Evolutionary conservation across 2,329 filamentous ascomycete species (phyloP).

Genomic region (Penicillium freii): DNA sequence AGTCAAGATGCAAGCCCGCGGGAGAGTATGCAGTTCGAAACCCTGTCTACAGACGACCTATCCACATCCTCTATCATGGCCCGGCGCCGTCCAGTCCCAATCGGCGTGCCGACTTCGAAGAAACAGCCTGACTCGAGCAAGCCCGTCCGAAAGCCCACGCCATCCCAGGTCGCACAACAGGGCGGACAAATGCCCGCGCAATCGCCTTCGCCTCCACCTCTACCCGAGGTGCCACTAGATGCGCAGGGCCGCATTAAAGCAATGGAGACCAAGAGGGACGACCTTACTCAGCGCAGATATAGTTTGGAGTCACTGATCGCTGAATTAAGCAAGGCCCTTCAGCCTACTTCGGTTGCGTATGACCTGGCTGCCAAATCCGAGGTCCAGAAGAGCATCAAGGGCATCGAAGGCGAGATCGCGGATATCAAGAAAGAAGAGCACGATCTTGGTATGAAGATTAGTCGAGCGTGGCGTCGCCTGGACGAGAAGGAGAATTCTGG

Average conservation of each 20-base stretch:
- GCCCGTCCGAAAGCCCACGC: constrained; percentile 44
- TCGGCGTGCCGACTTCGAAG: constrained; percentile 31
- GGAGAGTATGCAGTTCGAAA: constrained; percentile 32
- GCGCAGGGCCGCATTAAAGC: constrained; percentile 64
- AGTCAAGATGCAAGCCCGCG: constrained; percentile 40
- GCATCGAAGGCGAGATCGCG: constrained; percentile 63
- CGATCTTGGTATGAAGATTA: constrained; percentile 71
- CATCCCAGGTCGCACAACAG: constrained; percentile 34
- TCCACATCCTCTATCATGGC: constrained; percentile 38
- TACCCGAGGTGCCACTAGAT: constrained; percentile 54
- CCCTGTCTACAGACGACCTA: constrained; percentile 32
- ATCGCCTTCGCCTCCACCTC: constrained; percentile 54
- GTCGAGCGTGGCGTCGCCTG: constrained; percentile 70
- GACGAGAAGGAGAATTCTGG: constrained; percentile 57
- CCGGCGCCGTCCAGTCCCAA: constrained; percentile 41
- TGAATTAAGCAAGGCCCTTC: constrained; percentile 76
- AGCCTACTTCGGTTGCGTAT: constrained; percentile 64
- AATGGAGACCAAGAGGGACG: constrained; percentile 64
- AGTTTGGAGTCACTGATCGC: constrained; percentile 72
- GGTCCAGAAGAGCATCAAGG: constrained; percentile 64
- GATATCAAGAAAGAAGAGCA: constrained; percentile 75
- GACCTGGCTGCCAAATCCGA: constrained; percentile 59
- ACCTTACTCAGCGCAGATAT: constrained; percentile 63
- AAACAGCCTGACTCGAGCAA: constrained; percentile 31
- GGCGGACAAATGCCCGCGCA: constrained; percentile 22